Conservation (phyloP, 306 rosid genomes). For the Fragaria iinumae region DNA sequence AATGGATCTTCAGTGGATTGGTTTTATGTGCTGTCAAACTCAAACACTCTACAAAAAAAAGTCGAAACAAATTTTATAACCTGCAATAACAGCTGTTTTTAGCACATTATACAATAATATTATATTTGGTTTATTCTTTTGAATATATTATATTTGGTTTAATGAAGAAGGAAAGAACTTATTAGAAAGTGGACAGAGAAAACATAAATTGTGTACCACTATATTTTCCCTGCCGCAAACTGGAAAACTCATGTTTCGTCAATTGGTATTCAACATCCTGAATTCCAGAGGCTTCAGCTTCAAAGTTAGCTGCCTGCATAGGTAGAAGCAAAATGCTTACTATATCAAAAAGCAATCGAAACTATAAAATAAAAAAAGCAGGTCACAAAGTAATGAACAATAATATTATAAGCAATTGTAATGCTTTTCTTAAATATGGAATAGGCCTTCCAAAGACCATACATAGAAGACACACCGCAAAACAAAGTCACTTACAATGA, state of each 20-base stretch:
- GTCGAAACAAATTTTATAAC: not conserved
- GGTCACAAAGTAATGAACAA: not conserved
- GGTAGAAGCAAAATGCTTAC: constrained; percentile 18
- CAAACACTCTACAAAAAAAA: not conserved
- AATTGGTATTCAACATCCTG: constrained; percentile 75
- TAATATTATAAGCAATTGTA: not conserved
- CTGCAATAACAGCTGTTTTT: not conserved
- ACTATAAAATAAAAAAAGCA: not conserved
- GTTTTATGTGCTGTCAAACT: not conserved
- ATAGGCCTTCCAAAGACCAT: not conserved
- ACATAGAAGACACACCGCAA: not conserved
- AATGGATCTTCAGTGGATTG: not conserved
- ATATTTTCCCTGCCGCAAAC: constrained; percentile 75
- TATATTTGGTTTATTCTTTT: not conserved
- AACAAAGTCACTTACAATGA: not conserved
- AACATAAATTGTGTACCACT: constrained; percentile 59
- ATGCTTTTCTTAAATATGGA: not conserved
- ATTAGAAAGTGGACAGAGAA: constrained; percentile 15
- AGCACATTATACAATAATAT: not conserved
- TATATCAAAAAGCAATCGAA: not conserved
- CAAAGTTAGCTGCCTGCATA: constrained; percentile 85
- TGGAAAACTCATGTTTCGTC: constrained; percentile 75
- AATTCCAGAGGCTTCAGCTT: constrained; percentile 74
- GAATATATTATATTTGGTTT: not conserved
- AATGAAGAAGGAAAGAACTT: not conserved